phyloP scores from a whole-genome alignment of 2,329 filamentous ascomycete species.

The Talaromyces marneffei region DNA sequence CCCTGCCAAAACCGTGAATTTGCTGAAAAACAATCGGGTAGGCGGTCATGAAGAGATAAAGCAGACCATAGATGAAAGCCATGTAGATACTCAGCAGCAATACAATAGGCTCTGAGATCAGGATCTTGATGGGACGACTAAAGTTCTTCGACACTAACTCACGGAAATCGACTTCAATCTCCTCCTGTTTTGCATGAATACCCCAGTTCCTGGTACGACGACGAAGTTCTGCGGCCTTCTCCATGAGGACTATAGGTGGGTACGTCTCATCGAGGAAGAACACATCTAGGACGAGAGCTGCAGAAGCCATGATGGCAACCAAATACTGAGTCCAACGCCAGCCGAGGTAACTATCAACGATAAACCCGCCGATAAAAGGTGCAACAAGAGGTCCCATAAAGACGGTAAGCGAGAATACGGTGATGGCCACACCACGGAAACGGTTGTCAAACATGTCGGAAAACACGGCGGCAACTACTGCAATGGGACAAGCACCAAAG shows the following conservation, averaged over 20 bases:
- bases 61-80: slow-evolving; percentile 30
- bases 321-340: slow-evolving; percentile 55
- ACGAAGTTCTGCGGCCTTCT: slow-evolving; percentile 51
- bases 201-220: slow-evolving; percentile 55
- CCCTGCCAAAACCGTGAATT: slow-evolving; percentile 33
- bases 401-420: slow-evolving; percentile 49
- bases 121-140: slow-evolving; percentile 41
- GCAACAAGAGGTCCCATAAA: slow-evolving; percentile 49
- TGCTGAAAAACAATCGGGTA: slow-evolving; percentile 43
- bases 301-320: slow-evolving; percentile 52
- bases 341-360: slow-evolving; percentile 45
- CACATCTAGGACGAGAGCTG: slow-evolving; percentile 43
- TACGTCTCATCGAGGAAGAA: slow-evolving; percentile 55
- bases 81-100: slow-evolving; percentile 38
- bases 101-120: slow-evolving; percentile 41
- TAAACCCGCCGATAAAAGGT: slow-evolving; percentile 53
- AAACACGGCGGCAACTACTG: slow-evolving; percentile 51
- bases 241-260: slow-evolving; percentile 52
- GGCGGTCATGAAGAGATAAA: slow-evolving; percentile 38
- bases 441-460: slow-evolving; percentile 52
- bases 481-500: slow-evolving; percentile 50
- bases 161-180: slow-evolving; percentile 49
- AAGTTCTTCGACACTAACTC: slow-evolving; percentile 50
- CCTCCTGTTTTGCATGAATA: slow-evolving; percentile 55
- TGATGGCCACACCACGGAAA: slow-evolving; percentile 41